A percentile compares a stretch with the other conserved stretches of the same genome.
phyloP scores from a whole-genome alignment of 2,329 filamentous ascomycete species.

The Aureobasidium sp. region DNA sequence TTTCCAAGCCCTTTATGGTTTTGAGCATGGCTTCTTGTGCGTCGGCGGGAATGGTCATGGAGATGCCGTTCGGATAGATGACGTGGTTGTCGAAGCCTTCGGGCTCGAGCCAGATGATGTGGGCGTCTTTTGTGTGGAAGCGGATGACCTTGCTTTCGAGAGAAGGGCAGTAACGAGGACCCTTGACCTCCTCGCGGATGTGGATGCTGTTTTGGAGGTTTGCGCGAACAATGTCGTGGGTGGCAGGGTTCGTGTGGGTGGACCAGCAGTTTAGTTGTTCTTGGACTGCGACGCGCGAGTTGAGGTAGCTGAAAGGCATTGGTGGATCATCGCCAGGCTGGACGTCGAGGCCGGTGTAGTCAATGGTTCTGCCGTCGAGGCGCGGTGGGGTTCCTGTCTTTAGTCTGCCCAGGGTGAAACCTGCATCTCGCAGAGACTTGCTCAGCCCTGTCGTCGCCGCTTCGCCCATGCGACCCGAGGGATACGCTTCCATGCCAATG shows the following conservation, averaged over 20 bases:
- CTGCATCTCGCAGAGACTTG: constrained; percentile 78
- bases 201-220: constrained; percentile 96
- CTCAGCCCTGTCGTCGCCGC: constrained; percentile 86
- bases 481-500: constrained; percentile 71
- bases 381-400: constrained; percentile 96
- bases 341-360: constrained; percentile 61
- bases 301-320: constrained; percentile 83
- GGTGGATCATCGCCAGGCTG: constrained; percentile 81
- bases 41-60: constrained; percentile 88
- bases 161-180: constrained; percentile 90
- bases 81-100: constrained; percentile 86
- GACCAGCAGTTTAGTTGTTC: constrained; percentile 79
- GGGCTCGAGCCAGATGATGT: constrained; percentile 94
- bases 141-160: constrained; percentile 88
- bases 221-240: constrained; percentile 73
- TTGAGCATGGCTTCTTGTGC: constrained; percentile 78
- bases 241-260: constrained; percentile 74
- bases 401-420: constrained; percentile 78
- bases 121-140: constrained; percentile 68
- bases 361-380: constrained; percentile 70
- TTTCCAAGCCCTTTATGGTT: constrained; percentile 79
- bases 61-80: constrained; percentile 93
- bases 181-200: constrained; percentile 89
- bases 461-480: constrained; percentile 87
- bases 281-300: constrained; percentile 65